phyloP scores from a whole-genome alignment of 148 eudicot species.

The Chenopodium suecicum region DNA sequence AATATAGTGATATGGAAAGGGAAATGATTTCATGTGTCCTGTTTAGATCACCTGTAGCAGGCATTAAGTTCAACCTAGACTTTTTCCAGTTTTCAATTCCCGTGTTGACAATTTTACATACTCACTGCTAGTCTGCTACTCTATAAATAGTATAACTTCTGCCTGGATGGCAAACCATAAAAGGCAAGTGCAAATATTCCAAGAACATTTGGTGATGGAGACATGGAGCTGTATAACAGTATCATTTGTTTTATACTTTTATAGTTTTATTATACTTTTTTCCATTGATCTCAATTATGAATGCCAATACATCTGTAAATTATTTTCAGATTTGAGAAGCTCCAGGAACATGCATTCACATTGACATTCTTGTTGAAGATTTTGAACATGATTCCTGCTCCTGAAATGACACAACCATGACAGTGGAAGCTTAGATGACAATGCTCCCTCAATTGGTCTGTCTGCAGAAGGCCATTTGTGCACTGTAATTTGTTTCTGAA shows the following conservation, averaged over 20 bases:
- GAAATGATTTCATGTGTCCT: no score
- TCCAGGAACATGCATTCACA: slow-evolving; percentile 56
- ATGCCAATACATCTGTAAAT: no score
- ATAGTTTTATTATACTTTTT: no score
- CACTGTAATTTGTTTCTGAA: background rate
- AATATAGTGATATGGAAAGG: no score
- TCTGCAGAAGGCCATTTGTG: background rate
- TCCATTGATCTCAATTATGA: no score
- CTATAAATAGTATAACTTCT: background rate
- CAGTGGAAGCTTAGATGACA: background rate
- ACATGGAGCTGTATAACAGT: background rate
- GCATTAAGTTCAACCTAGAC: background rate
- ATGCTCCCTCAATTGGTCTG: background rate
- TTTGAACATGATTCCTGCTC: slow-evolving; percentile 42
- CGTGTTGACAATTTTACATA: background rate
- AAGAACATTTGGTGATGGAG: no score
- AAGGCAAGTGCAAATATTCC: no score
- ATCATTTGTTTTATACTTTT: no score
- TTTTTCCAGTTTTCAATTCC: no score
- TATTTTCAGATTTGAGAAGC: slow-evolving; percentile 52
- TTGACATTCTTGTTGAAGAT: slow-evolving; percentile 48
- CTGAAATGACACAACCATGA: slow-evolving; percentile 12
- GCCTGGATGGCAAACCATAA: background rate
- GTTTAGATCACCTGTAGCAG: background rate
- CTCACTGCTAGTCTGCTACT: no score